Base-by-base conservation (phyloP, 495 filamentous ascomycete genomes). In the Rusavskia elegans region DNA sequence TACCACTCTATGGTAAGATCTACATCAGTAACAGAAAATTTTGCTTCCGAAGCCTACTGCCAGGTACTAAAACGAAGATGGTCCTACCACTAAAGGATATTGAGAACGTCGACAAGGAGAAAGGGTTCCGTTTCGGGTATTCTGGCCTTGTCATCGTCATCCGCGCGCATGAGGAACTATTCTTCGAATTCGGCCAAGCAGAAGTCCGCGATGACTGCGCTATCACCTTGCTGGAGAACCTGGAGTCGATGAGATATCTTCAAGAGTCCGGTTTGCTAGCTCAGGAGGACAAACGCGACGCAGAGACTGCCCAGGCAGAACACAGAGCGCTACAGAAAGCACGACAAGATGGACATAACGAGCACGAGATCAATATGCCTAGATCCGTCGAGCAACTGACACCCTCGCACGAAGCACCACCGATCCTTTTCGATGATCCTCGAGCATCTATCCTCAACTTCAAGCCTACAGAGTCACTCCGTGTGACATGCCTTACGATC, bases 1-100 rank as follows among this genome's bases (percentile, higher is more conserved):
- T 98, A 16, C 92, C 92, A 8, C 76, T 96, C 14, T 98, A 97
- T 61, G 92, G 92, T 54, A 98, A 97, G 67, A 86, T 97, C 32
- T 98, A 98, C 63, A 81, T 97, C 60, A 86, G 92, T 60, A 80
- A 87, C 61, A 78, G 81, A n/a, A 80, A 83, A 57, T 83, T 98
- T 49, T 98, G 92, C 66, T 98, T 95, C 66, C 84, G 92, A 46
- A 96, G 89, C 63, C 68, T 96, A 49, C 65, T 97, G 11, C 87
- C 84, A 14, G 89, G 89, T 1, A 94, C 89, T 4, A 82, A 87
- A 44, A 97, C 92, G 0, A 97, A 95, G 66, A 73, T 98, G 61
- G 87, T 97, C 41, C 73, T 98, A 1, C 92, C 92, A 2, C 66
- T 97, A 30, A 89, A 82, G 58, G 89, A 97, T 59, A 82, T 97